Percentiles rank a stretch among this genome's conserved stretches.
Evolutionary conservation across 2,329 filamentous ascomycete species (phyloP).

Genomic region (Immersiporthe knoxdaviesiana): DNA sequence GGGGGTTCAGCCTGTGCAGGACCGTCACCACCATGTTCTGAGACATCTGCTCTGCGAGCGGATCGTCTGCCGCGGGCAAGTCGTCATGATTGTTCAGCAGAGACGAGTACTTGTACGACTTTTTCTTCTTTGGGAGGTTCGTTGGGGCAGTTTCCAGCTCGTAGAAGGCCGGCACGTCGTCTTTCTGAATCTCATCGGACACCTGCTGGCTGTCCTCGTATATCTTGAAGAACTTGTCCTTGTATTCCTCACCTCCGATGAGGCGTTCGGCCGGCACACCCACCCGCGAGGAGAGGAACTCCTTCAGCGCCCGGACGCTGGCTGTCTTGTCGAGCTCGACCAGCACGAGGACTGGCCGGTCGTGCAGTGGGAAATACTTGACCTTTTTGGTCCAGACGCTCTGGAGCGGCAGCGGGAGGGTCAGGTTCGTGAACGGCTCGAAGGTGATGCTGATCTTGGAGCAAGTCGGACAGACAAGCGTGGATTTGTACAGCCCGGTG

Average conservation of each 20-base stretch:
- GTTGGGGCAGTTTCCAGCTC: conserved; percentile 81
- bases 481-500: conserved; percentile 98
- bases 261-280: conserved; percentile 67
- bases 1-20: conserved; percentile 58
- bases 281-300: conserved; percentile 68
- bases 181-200: conserved; percentile 70
- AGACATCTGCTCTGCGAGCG: conserved; percentile 63
- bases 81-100: conserved; percentile 47
- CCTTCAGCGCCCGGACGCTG: conserved; percentile 70
- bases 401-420: conserved; percentile 85
- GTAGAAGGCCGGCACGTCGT: conserved; percentile 69
- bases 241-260: conserved; percentile 83
- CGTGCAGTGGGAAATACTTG: conserved; percentile 76
- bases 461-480: conserved; percentile 87
- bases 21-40: conserved; percentile 72
- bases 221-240: conserved; percentile 82
- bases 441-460: conserved; percentile 98
- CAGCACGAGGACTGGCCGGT: conserved; percentile 70
- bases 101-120: conserved; percentile 25
- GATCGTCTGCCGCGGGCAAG: conserved; percentile 58
- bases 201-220: conserved; percentile 72
- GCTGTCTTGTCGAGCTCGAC: conserved; percentile 81
- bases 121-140: conserved; percentile 64
- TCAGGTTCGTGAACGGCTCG: conserved; percentile 94
- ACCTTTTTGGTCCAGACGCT: conserved; percentile 77